Base-by-base conservation (phyloP, 2,329 filamentous ascomycete genomes). In the Bimuria novae-zelandiae region DNA sequence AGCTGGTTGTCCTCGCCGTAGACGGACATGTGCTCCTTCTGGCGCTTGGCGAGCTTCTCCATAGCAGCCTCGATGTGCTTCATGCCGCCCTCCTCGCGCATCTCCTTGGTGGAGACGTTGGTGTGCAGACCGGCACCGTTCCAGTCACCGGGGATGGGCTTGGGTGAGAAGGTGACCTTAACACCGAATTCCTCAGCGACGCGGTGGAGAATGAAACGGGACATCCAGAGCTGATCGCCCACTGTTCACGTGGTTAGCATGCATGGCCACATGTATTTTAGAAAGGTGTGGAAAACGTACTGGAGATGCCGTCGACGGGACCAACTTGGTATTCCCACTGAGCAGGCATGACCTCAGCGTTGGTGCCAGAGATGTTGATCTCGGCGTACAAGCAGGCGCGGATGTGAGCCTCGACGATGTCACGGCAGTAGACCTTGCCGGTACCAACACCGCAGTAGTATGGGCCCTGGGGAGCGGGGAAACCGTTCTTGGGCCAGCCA, bases 261-360 rank as follows among this genome's bases (percentile, higher is more conserved):
- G 29, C 4, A 33, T 17, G 19, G 17, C 29, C 49, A 46, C 46
- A 51, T 44, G 51, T 19, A 29, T 27, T 16, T 33, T 42, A 40
- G 17, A 47, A 10, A n/a, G 8, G 16, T 45, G 42, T 42, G 40
- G 43, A 33, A 23, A 35, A 81, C 85, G 79, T 77, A 90, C 88
- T 89, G 75, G 87, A 81, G 68, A 97, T 97, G 60, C 92, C 93
- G 49, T 81, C 77, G 79, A 90, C 96, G 60, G 93, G 93, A 52
- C 93, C 93, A 69, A 97, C 90, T 76, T 97, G 93, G 86, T 90
- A 97, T 77, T 97, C 93, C 93, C 93, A 97, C 79, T 97, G 93
- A 56, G 89, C 92, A 60, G 92, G 89, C 90, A 97, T 96, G 72
- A 99, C 94, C 84, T 99, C 94, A 63, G 94, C 94, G 78, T 99